phyloP scores from a whole-genome alignment of 768 basidiomycete species.

The Trametes maxima region DNA sequence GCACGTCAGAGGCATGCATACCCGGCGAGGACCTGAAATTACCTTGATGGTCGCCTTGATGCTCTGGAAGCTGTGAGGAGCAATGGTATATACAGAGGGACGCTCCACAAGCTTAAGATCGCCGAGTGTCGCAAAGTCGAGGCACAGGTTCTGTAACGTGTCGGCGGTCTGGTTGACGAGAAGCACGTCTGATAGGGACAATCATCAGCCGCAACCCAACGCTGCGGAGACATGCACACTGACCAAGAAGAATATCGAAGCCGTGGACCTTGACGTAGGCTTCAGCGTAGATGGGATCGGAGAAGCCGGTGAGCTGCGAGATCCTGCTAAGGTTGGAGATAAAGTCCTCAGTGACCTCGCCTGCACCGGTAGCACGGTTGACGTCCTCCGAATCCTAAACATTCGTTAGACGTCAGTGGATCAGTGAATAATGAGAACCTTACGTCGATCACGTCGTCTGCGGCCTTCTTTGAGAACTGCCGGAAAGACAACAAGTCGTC shows the following conservation, averaged over 20 bases:
- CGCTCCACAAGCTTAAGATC: conserved; percentile 97
- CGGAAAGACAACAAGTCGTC: conserved; percentile 92
- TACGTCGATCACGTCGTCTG: conserved; percentile 77
- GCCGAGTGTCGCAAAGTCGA: conserved; percentile 96
- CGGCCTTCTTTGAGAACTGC: conserved; percentile 92
- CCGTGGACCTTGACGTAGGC: conserved; percentile 97
- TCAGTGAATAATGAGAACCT: conserved; percentile 21
- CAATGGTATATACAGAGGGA: conserved; percentile 91
- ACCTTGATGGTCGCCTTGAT: conserved; percentile 98
- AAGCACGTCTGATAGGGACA: conserved; percentile 68
- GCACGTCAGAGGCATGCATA: neutral
- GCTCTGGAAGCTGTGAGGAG: conserved; percentile 96
- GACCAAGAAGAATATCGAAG: conserved; percentile 93
- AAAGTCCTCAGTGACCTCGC: conserved; percentile 87
- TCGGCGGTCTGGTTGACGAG: conserved; percentile 95
- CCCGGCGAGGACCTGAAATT: neutral
- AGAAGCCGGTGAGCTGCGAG: conserved; percentile 95
- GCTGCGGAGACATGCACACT: conserved; percentile 18
- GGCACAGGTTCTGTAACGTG: conserved; percentile 93
- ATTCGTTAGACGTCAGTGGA: neutral
- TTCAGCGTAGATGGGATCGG: conserved; percentile 97
- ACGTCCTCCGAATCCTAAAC: conserved; percentile 88
- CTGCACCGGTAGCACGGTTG: conserved; percentile 83
- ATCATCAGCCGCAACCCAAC: neutral
- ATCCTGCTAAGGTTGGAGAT: conserved; percentile 93